A percentile compares a stretch with the other conserved stretches of the same genome.
Evolutionary conservation across 2,329 filamentous ascomycete species (phyloP).

Genomic region (Exophiala bonariae): DNA sequence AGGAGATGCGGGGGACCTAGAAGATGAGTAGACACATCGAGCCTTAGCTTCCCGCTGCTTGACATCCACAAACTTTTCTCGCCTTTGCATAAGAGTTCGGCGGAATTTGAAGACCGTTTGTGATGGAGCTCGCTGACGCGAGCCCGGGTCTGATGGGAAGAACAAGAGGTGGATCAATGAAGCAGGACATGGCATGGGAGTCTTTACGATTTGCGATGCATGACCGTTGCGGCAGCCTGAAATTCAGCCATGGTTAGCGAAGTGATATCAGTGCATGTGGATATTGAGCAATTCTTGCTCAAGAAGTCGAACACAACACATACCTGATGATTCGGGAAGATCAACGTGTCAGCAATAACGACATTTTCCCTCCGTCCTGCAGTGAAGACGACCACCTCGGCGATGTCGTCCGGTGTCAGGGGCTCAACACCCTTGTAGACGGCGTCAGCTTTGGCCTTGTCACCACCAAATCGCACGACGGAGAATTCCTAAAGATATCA

Average conservation of each 20-base stretch:
- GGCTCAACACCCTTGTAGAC: conserved; percentile 75
- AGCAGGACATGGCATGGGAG: background rate
- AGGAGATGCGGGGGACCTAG: too few relatives aligned
- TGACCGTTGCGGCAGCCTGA: conserved; percentile 31
- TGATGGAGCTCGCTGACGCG: too few relatives aligned
- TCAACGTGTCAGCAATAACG: conserved; percentile 80
- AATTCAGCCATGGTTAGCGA: background rate
- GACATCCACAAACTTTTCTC: too few relatives aligned
- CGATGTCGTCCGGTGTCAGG: conserved; percentile 85
- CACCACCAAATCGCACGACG: conserved; percentile 81
- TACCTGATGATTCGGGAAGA: conserved; percentile 83
- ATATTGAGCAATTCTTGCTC: too few relatives aligned
- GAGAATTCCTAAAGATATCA: conserved; percentile 66
- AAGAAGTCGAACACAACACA: background rate
- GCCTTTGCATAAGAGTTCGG: too few relatives aligned
- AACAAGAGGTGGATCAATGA: background rate
- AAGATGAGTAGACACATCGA: too few relatives aligned
- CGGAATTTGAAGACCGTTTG: too few relatives aligned
- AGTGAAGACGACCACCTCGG: conserved; percentile 84
- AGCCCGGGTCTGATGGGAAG: too few relatives aligned
- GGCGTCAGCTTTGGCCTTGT: conserved; percentile 84
- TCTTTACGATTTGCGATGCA: conserved; percentile 23
- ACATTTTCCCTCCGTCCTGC: conserved; percentile 85
- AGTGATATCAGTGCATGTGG: background rate
- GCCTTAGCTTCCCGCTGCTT: too few relatives aligned